phyloP scores from a whole-genome alignment of 2,329 filamentous ascomycete genomes.

The Aspergillus awamori region DNA sequence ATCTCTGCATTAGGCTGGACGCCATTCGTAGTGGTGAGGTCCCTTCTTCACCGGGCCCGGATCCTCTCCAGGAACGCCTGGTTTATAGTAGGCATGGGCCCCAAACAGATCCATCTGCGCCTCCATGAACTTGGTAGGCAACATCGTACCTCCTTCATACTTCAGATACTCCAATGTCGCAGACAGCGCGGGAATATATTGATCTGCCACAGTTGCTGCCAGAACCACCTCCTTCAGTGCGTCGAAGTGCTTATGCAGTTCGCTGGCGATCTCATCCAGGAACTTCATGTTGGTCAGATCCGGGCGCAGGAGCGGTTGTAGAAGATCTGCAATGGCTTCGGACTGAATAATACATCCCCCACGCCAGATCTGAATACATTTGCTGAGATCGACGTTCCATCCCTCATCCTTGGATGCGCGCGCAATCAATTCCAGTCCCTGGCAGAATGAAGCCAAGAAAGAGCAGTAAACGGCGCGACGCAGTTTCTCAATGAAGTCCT shows the following conservation, averaged over 20 bases:
- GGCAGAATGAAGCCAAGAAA: conserved; percentile 65
- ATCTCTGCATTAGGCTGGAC: conserved; percentile 37
- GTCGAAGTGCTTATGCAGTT: conserved; percentile 56
- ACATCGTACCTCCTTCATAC: conserved; percentile 59
- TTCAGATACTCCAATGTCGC: conserved; percentile 70
- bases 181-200: conserved; percentile 62
- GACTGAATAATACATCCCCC: conserved; percentile 72
- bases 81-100: conserved; percentile 64
- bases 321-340: conserved; percentile 64
- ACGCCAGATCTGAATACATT: conserved; percentile 62
- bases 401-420: conserved; percentile 59
- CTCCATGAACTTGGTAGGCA: conserved; percentile 71
- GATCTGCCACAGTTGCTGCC: conserved; percentile 59
- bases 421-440: conserved; percentile 67
- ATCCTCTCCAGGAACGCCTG: conserved; percentile 54
- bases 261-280: conserved; percentile 53
- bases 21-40: conserved; percentile 67
- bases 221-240: conserved; percentile 60
- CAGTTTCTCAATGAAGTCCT: conserved; percentile 59
- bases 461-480: conserved; percentile 64
- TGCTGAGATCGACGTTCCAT: conserved; percentile 55
- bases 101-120: conserved; percentile 74
- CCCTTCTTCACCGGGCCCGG: conserved; percentile 58
- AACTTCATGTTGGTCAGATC: conserved; percentile 41
- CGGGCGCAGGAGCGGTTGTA: conserved; percentile 43